Conservation (phyloP, 1,284 basidiomycete species). For the Irpex sp. region DNA sequence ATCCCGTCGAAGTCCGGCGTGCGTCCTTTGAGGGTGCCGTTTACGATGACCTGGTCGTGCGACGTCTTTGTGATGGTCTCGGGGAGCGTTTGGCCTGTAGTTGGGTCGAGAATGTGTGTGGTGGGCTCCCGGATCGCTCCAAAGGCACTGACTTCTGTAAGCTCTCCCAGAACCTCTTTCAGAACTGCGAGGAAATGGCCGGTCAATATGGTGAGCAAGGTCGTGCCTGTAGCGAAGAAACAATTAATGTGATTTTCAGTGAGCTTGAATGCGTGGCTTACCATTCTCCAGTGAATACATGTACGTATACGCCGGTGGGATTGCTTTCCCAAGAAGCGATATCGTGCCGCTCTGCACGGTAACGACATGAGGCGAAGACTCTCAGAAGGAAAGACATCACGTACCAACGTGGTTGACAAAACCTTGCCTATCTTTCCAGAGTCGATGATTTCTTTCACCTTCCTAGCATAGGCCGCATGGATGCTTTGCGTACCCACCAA, state of each 20-base stretch:
- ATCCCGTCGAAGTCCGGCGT: constrained; percentile 26
- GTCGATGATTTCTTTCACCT: constrained; percentile 29
- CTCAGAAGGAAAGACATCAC: constrained; percentile 6
- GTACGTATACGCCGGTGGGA: not conserved
- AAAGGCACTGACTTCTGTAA: constrained; percentile 28
- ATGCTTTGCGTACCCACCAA: constrained; percentile 33
- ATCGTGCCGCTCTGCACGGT: too few relatives aligned
- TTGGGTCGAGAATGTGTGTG: constrained; percentile 22
- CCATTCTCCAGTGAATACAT: not conserved
- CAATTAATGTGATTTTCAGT: too few relatives aligned
- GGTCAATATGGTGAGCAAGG: constrained; percentile 24
- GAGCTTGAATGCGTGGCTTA: not conserved
- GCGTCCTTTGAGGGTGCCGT: constrained; percentile 27
- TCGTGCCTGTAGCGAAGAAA: constrained; percentile 17
- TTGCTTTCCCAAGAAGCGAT: not conserved
- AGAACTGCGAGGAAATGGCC: constrained; percentile 30
- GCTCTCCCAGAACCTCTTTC: constrained; percentile 27
- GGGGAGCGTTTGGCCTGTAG: constrained; percentile 21
- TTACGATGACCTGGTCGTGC: constrained; percentile 28
- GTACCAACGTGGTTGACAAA: constrained; percentile 26
- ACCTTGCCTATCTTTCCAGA: constrained; percentile 31
- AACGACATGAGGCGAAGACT: not conserved
- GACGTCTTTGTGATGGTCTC: constrained; percentile 17
- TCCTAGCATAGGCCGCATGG: constrained; percentile 22
- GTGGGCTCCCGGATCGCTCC: constrained; percentile 24